Conservation (phyloP, 768 basidiomycete species). For the Clavaria fumosa region DNA sequence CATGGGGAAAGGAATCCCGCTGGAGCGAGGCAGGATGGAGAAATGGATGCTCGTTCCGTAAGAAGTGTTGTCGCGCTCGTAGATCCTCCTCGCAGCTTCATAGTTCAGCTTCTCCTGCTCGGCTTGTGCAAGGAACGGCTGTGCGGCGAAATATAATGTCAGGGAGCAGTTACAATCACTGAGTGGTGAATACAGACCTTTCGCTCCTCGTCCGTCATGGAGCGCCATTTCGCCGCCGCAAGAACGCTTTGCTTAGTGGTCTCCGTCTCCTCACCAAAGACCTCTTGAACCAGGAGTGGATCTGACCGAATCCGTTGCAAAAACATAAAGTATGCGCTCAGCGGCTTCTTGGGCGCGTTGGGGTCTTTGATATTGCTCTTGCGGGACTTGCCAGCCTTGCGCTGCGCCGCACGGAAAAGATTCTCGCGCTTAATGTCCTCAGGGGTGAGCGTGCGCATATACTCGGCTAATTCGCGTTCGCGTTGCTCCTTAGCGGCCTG, state of each 20-base stretch:
- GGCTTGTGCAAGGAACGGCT: slow-evolving; percentile 89
- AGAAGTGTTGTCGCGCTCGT: slow-evolving; percentile 67
- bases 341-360: slow-evolving; percentile 91
- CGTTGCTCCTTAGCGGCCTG: slow-evolving; percentile 73
- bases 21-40: slow-evolving; percentile 58
- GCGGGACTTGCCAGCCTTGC: slow-evolving; percentile 83
- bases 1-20: slow-evolving; percentile 8
- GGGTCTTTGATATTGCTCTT: slow-evolving; percentile 95
- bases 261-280: slow-evolving; percentile 84
- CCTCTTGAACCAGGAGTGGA: slow-evolving; percentile 52
- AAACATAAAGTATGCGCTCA: slow-evolving; percentile 92
- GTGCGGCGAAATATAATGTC: neutral
- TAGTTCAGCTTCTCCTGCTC: slow-evolving; percentile 94
- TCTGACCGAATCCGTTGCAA: slow-evolving; percentile 79
- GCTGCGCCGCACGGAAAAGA: slow-evolving; percentile 76
- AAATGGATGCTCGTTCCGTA: slow-evolving; percentile 68
- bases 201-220: slow-evolving; percentile 85
- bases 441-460: slow-evolving; percentile 80
- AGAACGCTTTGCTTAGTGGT: slow-evolving; percentile 91
- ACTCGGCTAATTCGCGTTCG: slow-evolving; percentile 67
- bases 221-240: slow-evolving; percentile 86
- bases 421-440: slow-evolving; percentile 95
- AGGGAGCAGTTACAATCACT: slow-evolving; percentile 4
- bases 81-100: slow-evolving; percentile 68
- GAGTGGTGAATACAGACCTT: slow-evolving; percentile 38